phyloP scores from a whole-genome alignment of 805 yeast genomes.

The Starmerella kuoi region DNA sequence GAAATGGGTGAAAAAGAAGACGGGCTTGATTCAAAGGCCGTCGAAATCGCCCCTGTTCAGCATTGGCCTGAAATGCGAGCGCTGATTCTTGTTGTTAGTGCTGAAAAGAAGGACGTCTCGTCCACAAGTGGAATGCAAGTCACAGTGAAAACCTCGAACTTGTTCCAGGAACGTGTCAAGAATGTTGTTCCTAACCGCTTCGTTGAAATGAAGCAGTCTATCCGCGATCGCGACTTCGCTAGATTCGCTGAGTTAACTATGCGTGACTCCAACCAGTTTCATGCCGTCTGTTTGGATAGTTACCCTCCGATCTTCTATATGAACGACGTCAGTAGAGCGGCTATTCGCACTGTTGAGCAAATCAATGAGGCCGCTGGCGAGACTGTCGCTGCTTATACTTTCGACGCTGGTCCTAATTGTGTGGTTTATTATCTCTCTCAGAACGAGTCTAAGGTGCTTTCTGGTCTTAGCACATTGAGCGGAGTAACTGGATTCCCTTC shows the following conservation, averaged over 20 bases:
- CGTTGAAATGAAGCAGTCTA: constrained; percentile 67
- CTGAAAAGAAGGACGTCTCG: constrained; percentile 86
- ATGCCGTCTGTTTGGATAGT: constrained; percentile 93
- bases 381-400: constrained; percentile 86
- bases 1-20: constrained; percentile 72
- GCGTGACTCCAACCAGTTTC: constrained; percentile 95
- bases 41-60: constrained; percentile 66
- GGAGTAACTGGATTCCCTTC: constrained; percentile 52
- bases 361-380: constrained; percentile 55
- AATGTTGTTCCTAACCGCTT: constrained; percentile 82
- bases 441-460: constrained; percentile 62
- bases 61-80: constrained; percentile 95
- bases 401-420: constrained; percentile 98
- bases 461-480: constrained; percentile 42
- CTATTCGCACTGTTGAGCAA: constrained; percentile 64
- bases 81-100: constrained; percentile 82
- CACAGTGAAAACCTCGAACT: constrained; percentile 78
- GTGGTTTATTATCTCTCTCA: constrained; percentile 77
- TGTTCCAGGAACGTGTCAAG: constrained; percentile 66
- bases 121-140: constrained; percentile 94
- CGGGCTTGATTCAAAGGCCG: constrained; percentile 92
- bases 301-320: constrained; percentile 90
- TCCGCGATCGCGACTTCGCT: constrained; percentile 59
- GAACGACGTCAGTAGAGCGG: constrained; percentile 77
- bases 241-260: constrained; percentile 82